Evolutionary conservation across 2,329 filamentous ascomycete genomes (phyloP), one percentile per base, ranked within the genome.

Genomic region (Trichoderma afroharzianum): DNA sequence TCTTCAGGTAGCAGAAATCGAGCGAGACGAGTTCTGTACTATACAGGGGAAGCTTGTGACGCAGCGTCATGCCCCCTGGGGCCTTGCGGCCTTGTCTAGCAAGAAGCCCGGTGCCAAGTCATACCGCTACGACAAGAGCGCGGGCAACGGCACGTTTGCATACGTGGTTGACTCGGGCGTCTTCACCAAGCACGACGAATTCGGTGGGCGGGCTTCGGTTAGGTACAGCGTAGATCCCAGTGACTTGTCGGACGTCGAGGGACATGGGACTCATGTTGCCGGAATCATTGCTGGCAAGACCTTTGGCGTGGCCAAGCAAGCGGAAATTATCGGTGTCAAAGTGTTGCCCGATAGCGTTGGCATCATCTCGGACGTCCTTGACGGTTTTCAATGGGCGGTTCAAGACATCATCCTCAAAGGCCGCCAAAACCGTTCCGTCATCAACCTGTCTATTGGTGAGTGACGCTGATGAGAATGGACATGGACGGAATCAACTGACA

Each of bases 151-250:
- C 36, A 83, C 79, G 66, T 88, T 82, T 72, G 80, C 84, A 63
- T 90, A 89, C 76, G 78, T 90, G 66, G 79, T 89, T 70, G 88
- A 90, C 77, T 88, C 85, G 0, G 87, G 88, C 47, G 84, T 89
- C 67, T 81, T 82, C 55, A 81, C 79, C 24, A 71, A 76, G 6
- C 87, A 90, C 75, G 43, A 76, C 68, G 80, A 85, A 58, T 86
- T 86, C 61, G 81, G 81, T 61, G 81, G 81, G 11, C 82, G 84
- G 11, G 84, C 83, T 36, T 77, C 74, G 24, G 79, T 78, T 39
- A 81, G 81, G 4, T 79, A 78, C 71, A 83, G 81, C 55, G 80
- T 79, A 21, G 39, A 77, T 77, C 66, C 79, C 66, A 76, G 75
- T 50, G 76, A 80, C 61, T 78, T 78, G 67, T 74, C 76, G 36